phyloP scores from a whole-genome alignment of 2,329 filamentous ascomycete genomes.

The Aspergillus spinulosporus region DNA sequence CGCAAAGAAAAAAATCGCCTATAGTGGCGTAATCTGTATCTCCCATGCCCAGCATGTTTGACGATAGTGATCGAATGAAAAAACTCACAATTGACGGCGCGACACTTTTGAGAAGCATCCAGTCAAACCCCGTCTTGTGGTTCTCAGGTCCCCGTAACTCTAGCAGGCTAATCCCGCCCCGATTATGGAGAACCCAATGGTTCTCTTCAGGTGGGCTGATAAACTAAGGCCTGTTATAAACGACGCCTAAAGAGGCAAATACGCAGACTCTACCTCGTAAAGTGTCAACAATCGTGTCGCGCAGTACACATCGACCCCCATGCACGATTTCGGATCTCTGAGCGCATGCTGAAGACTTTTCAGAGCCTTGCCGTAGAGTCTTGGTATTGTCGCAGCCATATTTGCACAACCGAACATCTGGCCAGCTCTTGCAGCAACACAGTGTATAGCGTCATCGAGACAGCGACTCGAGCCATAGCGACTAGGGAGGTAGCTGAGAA shows the following conservation, averaged over 20 bases:
- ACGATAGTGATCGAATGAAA: neutral
- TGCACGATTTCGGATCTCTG: neutral
- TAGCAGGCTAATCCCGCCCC: neutral
- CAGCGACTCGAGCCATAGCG: neutral
- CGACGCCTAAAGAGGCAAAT: neutral
- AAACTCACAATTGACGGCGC: neutral
- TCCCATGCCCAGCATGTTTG: neutral
- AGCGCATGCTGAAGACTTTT: neutral
- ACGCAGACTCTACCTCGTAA: neutral
- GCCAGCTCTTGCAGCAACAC: neutral
- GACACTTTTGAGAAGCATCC: constrained; percentile 3
- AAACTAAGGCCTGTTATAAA: neutral
- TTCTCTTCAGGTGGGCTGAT: constrained; percentile 1
- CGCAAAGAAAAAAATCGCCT: too few relatives aligned
- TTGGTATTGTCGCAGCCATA: neutral
- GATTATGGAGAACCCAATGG: constrained; percentile 1
- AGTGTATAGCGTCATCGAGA: constrained; percentile 2
- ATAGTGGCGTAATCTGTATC: too few relatives aligned
- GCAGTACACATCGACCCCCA: neutral
- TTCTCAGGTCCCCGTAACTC: neutral
- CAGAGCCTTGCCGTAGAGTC: constrained; percentile 1
- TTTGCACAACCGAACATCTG: neutral
- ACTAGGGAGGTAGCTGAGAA: constrained; percentile 2
- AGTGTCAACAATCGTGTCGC: constrained; percentile 1
- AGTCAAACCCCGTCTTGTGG: constrained; percentile 1